These are phyloP conservation scores for Wickerhamiella spandovensis DNA, from an alignment of 805 yeast genomes.

Conservation along the genomic window DNA sequence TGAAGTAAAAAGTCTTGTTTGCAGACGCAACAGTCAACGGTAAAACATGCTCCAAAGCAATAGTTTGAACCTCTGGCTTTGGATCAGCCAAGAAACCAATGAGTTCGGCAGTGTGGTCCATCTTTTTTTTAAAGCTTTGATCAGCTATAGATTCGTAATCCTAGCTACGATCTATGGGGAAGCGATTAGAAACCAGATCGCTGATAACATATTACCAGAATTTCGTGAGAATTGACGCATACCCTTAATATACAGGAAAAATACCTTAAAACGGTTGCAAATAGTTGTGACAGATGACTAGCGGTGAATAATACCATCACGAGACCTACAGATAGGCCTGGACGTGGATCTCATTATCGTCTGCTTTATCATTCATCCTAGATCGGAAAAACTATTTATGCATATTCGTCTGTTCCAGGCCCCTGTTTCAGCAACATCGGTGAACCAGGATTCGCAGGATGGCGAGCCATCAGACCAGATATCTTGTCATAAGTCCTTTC, in stretches of 20 bases:
- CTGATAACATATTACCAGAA: no score
- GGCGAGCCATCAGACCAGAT: no score
- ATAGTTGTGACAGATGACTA: no score
- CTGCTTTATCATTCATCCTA: no score
- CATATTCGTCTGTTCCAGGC: background rate
- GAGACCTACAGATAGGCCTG: no score
- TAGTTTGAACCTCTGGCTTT: conserved; percentile 63
- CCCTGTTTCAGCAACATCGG: background rate
- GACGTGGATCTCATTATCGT: no score
- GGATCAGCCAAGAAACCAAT: conserved; percentile 74
- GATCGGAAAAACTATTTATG: background rate
- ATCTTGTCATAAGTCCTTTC: no score
- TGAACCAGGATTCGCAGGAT: background rate
- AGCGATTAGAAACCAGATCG: background rate
- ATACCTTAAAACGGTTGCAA: no score
- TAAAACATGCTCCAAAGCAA: conserved; percentile 73
- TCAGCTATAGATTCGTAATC: background rate
- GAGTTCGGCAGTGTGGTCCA: conserved; percentile 27
- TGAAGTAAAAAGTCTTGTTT: conserved; percentile 55
- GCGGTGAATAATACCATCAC: no score
- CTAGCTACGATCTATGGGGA: background rate
- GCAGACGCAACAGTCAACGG: conserved; percentile 46
- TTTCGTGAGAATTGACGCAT: no score
- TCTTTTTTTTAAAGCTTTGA: background rate
- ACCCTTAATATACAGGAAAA: no score